phyloP scores from a whole-genome alignment of 2,329 filamentous ascomycete genomes.

The Aspergillus floridensis region DNA sequence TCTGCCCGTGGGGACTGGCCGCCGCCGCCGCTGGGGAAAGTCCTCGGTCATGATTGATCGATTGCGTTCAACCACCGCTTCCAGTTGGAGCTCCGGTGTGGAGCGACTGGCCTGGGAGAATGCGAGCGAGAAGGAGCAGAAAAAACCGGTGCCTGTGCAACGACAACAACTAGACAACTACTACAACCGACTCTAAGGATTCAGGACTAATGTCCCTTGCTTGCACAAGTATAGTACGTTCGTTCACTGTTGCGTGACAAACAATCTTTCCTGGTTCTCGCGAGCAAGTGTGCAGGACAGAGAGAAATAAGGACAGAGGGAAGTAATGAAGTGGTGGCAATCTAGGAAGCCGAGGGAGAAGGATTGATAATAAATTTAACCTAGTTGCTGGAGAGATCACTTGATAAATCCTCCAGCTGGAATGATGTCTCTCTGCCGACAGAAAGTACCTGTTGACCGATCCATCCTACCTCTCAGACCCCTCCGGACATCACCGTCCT shows the following conservation, averaged over 20 bases:
- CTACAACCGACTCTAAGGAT: neutral
- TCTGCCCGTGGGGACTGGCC: slow-evolving; percentile 25
- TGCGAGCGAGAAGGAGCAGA: neutral
- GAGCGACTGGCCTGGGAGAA: neutral
- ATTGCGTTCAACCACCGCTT: neutral
- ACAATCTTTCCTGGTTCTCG: neutral
- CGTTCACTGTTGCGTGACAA: neutral
- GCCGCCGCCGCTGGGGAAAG: slow-evolving; percentile 12
- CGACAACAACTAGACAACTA: neutral
- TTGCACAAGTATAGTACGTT: neutral
- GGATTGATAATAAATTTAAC: neutral
- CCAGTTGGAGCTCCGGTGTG: neutral
- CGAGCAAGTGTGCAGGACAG: too few relatives aligned
- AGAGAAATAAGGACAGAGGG: neutral
- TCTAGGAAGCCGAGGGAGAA: neutral
- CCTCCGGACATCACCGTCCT: neutral
- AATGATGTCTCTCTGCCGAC: neutral
- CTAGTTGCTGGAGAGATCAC: neutral
- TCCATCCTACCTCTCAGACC: neutral
- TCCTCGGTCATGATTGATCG: slow-evolving; percentile 25
- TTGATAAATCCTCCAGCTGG: neutral
- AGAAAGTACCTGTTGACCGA: neutral
- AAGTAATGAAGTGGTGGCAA: neutral
- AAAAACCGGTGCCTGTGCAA: neutral
- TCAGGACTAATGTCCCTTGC: neutral